phyloP scores from a whole-genome alignment of 352 stramenopile species.

The Phytophthora chlamydospora region DNA sequence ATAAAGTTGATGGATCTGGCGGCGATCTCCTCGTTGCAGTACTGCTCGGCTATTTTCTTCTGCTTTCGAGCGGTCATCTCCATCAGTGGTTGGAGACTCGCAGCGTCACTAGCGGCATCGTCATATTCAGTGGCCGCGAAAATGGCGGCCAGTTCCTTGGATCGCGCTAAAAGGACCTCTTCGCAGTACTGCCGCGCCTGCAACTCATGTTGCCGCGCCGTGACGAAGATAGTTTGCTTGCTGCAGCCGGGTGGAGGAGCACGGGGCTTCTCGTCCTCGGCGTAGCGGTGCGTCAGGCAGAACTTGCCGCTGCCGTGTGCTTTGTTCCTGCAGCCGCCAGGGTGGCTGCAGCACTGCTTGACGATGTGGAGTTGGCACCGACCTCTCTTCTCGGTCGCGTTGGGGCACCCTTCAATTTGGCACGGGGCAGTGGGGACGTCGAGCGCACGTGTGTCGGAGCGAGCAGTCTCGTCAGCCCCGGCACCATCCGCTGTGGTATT shows the following conservation, averaged over 20 bases:
- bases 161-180: background rate
- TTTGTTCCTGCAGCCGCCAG: constrained; percentile 2
- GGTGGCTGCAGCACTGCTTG: constrained; percentile 5
- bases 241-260: background rate
- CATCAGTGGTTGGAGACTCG: background rate
- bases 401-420: background rate
- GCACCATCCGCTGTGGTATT: background rate
- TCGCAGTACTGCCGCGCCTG: constrained; percentile 16
- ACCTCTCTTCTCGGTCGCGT: background rate
- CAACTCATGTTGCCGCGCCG: constrained; percentile 10
- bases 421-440: background rate
- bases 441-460: background rate
- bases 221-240: background rate
- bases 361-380: constrained; percentile 11
- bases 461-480: background rate
- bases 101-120: background rate
- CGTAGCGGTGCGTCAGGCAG: constrained; percentile 8
- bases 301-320: constrained; percentile 1
- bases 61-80: constrained; percentile 12
- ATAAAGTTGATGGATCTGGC: constrained; percentile 6
- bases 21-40: constrained; percentile 10
- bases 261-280: background rate
- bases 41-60: constrained; percentile 11
- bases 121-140: constrained; percentile 3
- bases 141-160: constrained; percentile 10